Evolutionary conservation across 1,284 basidiomycete species (phyloP), one percentile per base, ranked within the genome.

Genomic region (Tetrapyrgos nigripes): DNA sequence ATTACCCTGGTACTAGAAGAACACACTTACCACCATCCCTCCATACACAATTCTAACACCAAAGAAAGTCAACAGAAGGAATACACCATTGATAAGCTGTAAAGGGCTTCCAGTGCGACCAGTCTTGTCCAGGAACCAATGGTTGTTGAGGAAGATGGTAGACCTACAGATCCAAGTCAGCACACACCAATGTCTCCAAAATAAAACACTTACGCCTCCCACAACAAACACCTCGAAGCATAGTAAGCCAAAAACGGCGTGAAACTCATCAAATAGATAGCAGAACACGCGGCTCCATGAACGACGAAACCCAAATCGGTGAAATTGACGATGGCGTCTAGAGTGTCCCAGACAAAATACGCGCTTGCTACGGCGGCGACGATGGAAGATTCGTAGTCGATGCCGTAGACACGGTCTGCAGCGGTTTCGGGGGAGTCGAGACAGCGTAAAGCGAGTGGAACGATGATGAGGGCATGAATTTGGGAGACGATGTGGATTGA

Each of bases 51-150:
- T 73, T 21, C 91, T 80, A 14, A 85, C 80, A 50, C 75, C 74
- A 66, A 88, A 85, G 75, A 93, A 93, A 4, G 83, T 76, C 29
- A 68, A 61, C 24, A 92, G 73, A n/a, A 93, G 78, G 60, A 82
- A 68, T 47, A 83, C 58, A 13, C 90, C 91, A 66, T 93, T 93
- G 50, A 89, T 65, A 24, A 88, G 71, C 67, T 92, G 91, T 37
- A 85, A 65, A 2, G 62, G 81, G 46, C 80, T 82, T n/a, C 91
- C 91, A 0, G 89, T 91, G 56, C 80, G 82, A 31, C 83, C 82
- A 23, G 82, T 86, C 72, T 92, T 92, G 71, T 93, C 90, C 61
- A 93, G 70, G 73, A 88, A 89, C 89, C 89, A 91, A 63, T 92
- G 89, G 59, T 88, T 83, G 67, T 93, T 89, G 59, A 93, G 76